Evolutionary conservation across 306 rosid genomes (phyloP).

Genomic region (Bauhinia variegata): DNA sequence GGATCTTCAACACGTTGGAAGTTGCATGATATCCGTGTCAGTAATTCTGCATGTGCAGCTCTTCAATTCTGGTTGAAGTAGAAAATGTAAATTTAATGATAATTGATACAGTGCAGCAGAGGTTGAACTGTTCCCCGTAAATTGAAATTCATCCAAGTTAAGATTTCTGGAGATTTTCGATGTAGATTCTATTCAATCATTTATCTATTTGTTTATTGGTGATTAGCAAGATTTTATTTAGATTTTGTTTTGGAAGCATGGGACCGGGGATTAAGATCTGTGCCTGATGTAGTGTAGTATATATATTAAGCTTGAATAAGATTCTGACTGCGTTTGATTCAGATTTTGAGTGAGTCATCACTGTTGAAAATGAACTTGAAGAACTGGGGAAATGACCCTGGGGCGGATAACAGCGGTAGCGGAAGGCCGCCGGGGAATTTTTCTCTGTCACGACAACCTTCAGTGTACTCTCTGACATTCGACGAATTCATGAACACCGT

Average conservation of each 20-base stretch:
- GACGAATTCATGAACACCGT: slow-evolving; percentile 82
- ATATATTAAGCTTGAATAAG: slow-evolving; percentile 30
- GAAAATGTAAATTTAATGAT: too few relatives aligned
- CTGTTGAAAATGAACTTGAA: slow-evolving; percentile 57
- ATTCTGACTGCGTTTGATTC: slow-evolving; percentile 37
- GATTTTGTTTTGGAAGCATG: neutral
- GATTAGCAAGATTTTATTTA: neutral
- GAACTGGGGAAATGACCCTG: slow-evolving; percentile 56
- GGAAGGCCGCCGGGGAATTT: slow-evolving; percentile 39
- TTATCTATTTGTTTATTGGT: slow-evolving; percentile 5
- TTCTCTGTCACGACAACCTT: slow-evolving; percentile 61
- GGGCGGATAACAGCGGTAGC: slow-evolving; percentile 38
- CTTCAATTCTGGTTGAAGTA: neutral
- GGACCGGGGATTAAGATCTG: slow-evolving; percentile 36
- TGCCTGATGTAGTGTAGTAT: neutral
- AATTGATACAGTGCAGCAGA: too few relatives aligned
- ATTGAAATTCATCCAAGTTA: neutral
- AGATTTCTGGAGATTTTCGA: neutral
- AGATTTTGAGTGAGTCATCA: slow-evolving; percentile 18
- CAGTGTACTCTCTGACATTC: slow-evolving; percentile 88
- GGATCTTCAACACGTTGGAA: slow-evolving; percentile 18
- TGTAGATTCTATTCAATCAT: slow-evolving; percentile 4
- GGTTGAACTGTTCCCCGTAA: neutral
- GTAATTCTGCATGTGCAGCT: neutral
- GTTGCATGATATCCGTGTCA: neutral